Evolutionary conservation across 129 eudicot genomes (phyloP), one percentile per base, ranked within the genome.

Genomic region (Mikania micrantha): DNA sequence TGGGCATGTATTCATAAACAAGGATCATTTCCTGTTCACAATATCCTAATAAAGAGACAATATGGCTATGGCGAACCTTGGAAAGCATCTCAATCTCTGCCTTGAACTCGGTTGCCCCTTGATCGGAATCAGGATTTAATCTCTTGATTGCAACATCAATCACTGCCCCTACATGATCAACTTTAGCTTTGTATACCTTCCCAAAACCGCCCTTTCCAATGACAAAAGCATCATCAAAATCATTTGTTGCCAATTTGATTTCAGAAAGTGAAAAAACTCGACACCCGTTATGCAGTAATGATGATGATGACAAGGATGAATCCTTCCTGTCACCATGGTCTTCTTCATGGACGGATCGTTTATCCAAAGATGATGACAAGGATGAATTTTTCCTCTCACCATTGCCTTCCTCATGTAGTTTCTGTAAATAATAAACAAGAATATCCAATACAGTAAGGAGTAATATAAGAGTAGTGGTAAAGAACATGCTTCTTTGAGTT

Each of bases 181-280:
- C 22, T 22, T 13, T 53, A 60, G 72, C 82, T 44, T 72, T 66
- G 62, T 78, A 78, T 62, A 78, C 79, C 15, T 61, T 60, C 34
- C 76, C 68, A 17, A 79, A 79, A 32, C 83, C 79, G 5, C 81
- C 77, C 32, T 64, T 61, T 57, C 81, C 81, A 13, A 77, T 62
- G 7, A 70, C 67, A 22, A 73, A 35, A 4, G 60, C 62, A 6
- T 72, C 74, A 49, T 78, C 70, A 24, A 78, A 78, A 44, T 78
- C 67, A 17, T 72, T 12, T 27, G 83, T 79, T 1, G 78, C 72
- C 32, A 57, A 41, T 11, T 78, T 50, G 32, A 78, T 49, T 70
- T 78, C 75, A 10, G 75, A 65, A 50, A 78, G 67, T 21, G 75
- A 72, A 72, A 78, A 78, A 13, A 17, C 42, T 7, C 64, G 75